Evolutionary conservation across 1,284 basidiomycete genomes (phyloP).

Genomic region (Meira nashicola): DNA sequence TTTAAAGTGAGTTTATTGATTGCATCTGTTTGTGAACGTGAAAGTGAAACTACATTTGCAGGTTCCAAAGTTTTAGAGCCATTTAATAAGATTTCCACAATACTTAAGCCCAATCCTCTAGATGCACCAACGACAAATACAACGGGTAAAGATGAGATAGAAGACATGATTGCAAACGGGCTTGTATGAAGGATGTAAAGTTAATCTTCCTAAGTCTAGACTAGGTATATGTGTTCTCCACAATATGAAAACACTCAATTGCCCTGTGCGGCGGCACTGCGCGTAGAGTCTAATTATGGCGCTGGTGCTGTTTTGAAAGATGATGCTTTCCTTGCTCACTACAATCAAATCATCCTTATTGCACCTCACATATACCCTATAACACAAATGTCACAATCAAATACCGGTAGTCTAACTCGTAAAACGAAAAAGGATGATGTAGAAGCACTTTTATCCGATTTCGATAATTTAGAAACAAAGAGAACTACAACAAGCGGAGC

Average conservation of each 20-base stretch:
- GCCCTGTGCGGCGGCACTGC: too few relatives aligned
- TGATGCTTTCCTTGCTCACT: too few relatives aligned
- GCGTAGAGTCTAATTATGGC: too few relatives aligned
- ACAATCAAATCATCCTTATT: too few relatives aligned
- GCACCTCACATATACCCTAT: too few relatives aligned
- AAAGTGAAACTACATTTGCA: constrained; percentile 69
- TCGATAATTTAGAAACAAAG: constrained; percentile 38
- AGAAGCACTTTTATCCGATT: constrained; percentile 48
- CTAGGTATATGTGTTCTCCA: too few relatives aligned
- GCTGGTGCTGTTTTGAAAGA: too few relatives aligned
- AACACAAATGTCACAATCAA: too few relatives aligned
- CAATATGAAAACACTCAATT: too few relatives aligned
- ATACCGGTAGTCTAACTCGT: not conserved
- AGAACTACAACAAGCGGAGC: constrained; percentile 4
- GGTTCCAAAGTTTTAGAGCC: constrained; percentile 21
- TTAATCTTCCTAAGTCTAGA: too few relatives aligned
- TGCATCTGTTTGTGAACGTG: constrained; percentile 65
- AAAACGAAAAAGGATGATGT: constrained; percentile 20
- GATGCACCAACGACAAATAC: constrained; percentile 49
- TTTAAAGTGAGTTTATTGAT: constrained; percentile 59
- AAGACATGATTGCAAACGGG: too few relatives aligned
- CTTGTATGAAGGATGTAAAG: too few relatives aligned
- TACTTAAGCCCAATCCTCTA: constrained; percentile 72
- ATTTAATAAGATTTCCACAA: constrained; percentile 62
- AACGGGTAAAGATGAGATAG: constrained; percentile 19